A percentile compares a stretch with the other conserved stretches of the same genome.
phyloP scores from a whole-genome alignment of 1,139 yeast genomes.

The Yamadazyma oceani region DNA sequence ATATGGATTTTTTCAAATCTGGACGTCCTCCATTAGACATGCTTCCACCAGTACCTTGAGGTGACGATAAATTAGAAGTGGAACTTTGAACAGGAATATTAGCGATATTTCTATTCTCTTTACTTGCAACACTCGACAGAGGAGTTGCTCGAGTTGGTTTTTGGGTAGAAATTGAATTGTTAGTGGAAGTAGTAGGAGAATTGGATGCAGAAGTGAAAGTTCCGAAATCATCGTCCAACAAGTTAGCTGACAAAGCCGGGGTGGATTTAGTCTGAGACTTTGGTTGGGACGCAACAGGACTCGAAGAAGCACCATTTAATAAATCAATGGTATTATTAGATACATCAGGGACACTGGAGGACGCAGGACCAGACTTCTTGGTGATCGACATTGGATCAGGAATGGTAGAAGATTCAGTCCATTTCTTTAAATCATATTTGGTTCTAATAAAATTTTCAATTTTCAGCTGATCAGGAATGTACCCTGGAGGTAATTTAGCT shows the following conservation, averaged over 20 bases:
- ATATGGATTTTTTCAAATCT: constrained; percentile 85
- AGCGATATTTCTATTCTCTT: constrained; percentile 12
- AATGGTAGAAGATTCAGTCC: constrained; percentile 56
- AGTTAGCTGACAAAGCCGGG: constrained; percentile 17
- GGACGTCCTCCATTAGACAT: constrained; percentile 29
- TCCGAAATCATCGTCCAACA: constrained; percentile 45
- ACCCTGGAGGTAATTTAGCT: constrained; percentile 63
- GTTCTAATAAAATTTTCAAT: constrained; percentile 88
- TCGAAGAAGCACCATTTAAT: constrained; percentile 1
- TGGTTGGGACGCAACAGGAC: not conserved
- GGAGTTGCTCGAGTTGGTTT: too few species aligned
- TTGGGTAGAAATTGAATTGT: too few species aligned
- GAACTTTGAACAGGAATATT: constrained; percentile 12
- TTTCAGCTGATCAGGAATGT: constrained; percentile 82
- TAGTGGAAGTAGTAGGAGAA: constrained; percentile 9
- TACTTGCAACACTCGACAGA: too few species aligned
- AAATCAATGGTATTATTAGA: not conserved
- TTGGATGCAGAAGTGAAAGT: constrained; percentile 33
- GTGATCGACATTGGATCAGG: constrained; percentile 59
- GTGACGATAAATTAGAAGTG: constrained; percentile 16
- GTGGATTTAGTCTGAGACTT: constrained; percentile 7
- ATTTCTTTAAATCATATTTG: constrained; percentile 85
- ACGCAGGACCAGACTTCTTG: constrained; percentile 4
- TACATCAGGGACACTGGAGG: constrained; percentile 9
- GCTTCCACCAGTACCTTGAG: constrained; percentile 40